Percentiles rank a stretch among this genome's conserved stretches.
Evolutionary conservation across 495 filamentous ascomycete genomes (phyloP).

Genomic region (Penicillium paradoxum): DNA sequence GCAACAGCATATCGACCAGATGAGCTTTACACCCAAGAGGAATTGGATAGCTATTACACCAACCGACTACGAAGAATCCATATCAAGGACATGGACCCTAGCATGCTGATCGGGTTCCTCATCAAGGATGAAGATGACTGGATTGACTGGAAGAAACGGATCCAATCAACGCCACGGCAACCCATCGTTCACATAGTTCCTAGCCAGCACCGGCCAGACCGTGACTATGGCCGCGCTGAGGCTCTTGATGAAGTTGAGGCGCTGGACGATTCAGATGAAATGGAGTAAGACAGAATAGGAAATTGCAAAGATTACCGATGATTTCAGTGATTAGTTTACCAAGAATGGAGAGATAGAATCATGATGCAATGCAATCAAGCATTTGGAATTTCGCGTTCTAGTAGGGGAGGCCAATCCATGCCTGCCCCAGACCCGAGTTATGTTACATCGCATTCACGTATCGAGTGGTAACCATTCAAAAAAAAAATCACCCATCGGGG

Average conservation of each 20-base stretch:
- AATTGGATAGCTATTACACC: constrained; percentile 82
- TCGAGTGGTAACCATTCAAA: constrained; percentile 58
- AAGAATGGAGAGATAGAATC: constrained; percentile 12
- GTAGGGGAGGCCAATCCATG: constrained; percentile 31
- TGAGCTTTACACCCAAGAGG: constrained; percentile 58
- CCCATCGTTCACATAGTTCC: constrained; percentile 68
- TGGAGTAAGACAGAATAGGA: constrained; percentile 16
- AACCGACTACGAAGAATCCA: constrained; percentile 75
- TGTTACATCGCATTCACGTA: constrained; percentile 70
- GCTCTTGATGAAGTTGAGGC: constrained; percentile 89
- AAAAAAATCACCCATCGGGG: constrained; percentile 63
- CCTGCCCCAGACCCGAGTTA: constrained; percentile 54
- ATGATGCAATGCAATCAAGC: constrained; percentile 46
- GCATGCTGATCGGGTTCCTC: constrained; percentile 97
- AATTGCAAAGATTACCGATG: not conserved
- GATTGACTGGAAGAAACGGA: constrained; percentile 66
- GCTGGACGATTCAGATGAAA: constrained; percentile 65
- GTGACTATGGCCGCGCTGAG: constrained; percentile 54
- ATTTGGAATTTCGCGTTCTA: constrained; percentile 50
- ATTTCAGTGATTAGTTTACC: not conserved
- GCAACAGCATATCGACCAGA: constrained; percentile 55
- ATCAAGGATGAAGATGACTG: constrained; percentile 81
- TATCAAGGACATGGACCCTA: constrained; percentile 92
- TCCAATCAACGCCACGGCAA: constrained; percentile 69
- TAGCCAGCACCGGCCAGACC: constrained; percentile 57